A percentile compares a stretch with the other conserved stretches of the same genome.
Evolutionary conservation across 2,329 filamentous ascomycete genomes (phyloP).

Genomic region (Ophiocordyceps camponoti-saundersi): DNA sequence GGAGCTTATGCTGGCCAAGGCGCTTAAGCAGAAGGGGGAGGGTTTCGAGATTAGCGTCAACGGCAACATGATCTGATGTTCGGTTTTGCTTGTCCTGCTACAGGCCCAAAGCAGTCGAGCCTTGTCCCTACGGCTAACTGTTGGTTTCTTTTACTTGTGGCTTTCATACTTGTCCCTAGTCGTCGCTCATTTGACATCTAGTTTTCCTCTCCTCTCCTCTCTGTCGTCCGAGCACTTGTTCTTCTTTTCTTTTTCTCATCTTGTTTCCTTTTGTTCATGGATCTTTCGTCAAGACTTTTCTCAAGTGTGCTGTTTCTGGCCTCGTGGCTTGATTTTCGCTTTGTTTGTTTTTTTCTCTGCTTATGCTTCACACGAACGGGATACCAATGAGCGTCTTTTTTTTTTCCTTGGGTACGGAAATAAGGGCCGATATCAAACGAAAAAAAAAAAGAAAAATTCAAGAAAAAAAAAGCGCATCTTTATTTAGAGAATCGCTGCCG

Average conservation of each 20-base stretch:
- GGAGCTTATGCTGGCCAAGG: constrained; percentile 82
- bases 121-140: no score
- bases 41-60: constrained; percentile 73
- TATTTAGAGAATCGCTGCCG: no score
- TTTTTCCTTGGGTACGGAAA: no score
- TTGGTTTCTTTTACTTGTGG: background rate
- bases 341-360: background rate
- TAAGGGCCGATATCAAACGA: background rate
- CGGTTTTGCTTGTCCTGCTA: background rate
- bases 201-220: background rate
- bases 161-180: no score
- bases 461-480: no score
- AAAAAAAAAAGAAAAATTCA: background rate
- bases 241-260: background rate
- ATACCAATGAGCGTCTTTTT: background rate
- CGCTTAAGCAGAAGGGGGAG: constrained; percentile 66
- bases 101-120: no score
- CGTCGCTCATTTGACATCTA: no score
- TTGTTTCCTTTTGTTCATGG: background rate
- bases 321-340: background rate
- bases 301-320: background rate
- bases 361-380: background rate
- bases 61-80: constrained; percentile 48
- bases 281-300: background rate
- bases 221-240: background rate